Evolutionary conservation across 108 stramenopile genomes (phyloP).

Genomic region (Skeletonema costatum): DNA sequence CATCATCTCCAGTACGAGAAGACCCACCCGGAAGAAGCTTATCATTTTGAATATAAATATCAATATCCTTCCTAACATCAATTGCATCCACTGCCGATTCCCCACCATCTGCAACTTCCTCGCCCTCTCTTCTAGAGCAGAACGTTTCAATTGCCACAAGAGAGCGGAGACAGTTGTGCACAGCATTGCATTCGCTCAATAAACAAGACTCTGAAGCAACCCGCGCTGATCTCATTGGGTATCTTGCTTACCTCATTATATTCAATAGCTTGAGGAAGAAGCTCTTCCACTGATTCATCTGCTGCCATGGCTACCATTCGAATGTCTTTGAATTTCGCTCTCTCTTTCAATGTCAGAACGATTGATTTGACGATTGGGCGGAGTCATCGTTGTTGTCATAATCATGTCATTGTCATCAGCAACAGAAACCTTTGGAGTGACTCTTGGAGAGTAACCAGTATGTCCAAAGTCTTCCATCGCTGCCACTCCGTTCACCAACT

Average conservation of each 20-base stretch:
- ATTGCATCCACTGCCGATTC: slow-evolving; percentile 57
- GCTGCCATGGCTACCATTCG: slow-evolving; percentile 59
- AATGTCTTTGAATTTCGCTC: slow-evolving; percentile 51
- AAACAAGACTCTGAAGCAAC: slow-evolving; percentile 72
- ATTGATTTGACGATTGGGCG: slow-evolving; percentile 4
- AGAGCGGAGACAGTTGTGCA: slow-evolving; percentile 49
- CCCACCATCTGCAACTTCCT: slow-evolving; percentile 51
- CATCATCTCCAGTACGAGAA: slow-evolving; percentile 62
- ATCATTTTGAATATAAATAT: slow-evolving; percentile 62
- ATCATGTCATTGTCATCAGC: neutral
- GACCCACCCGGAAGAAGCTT: slow-evolving; percentile 53
- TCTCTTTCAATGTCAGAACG: slow-evolving; percentile 70
- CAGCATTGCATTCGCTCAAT: slow-evolving; percentile 64
- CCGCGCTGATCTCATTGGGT: slow-evolving; percentile 62
- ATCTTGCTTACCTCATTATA: slow-evolving; percentile 59
- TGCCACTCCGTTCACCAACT: slow-evolving; percentile 60
- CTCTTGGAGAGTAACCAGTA: slow-evolving; percentile 46
- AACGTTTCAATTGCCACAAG: slow-evolving; percentile 63
- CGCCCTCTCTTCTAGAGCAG: slow-evolving; percentile 57
- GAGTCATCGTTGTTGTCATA: slow-evolving; percentile 5
- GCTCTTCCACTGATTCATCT: slow-evolving; percentile 68
- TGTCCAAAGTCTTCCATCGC: slow-evolving; percentile 77
- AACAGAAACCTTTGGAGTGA: slow-evolving; percentile 7
- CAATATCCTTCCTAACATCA: slow-evolving; percentile 73
- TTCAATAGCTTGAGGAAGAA: slow-evolving; percentile 55